Conservation (phyloP, 257 asterid genomes). For the Nicotiana benthamiana region DNA sequence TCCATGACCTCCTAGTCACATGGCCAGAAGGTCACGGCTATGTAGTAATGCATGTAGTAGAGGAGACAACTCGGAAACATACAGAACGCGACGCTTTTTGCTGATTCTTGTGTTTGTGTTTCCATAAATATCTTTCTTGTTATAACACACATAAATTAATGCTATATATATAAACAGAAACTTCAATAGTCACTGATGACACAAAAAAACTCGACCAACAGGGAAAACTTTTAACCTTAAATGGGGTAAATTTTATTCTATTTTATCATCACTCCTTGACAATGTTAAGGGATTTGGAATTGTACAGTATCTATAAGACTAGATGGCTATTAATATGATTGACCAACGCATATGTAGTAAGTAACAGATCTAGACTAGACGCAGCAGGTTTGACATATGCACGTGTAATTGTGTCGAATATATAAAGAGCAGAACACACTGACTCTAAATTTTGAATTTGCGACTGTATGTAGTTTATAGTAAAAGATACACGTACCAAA, state of each 20-base stretch:
- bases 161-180: not conserved
- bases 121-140: not conserved
- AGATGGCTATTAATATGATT: not conserved
- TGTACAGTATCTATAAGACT: not conserved
- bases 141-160: not conserved
- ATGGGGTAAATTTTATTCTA: not conserved
- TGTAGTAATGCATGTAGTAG: not conserved
- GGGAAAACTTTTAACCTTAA: too few species aligned
- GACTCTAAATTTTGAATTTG: not conserved
- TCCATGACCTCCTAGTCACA: too few species aligned
- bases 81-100: too few species aligned
- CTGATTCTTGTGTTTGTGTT: not conserved
- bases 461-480: not conserved
- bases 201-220: too few species aligned
- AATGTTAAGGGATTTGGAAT: not conserved
- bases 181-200: too few species aligned
- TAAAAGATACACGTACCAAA: slow-evolving; percentile 31
- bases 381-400: not conserved
- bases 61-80: not conserved
- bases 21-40: not conserved
- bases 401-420: not conserved
- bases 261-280: not conserved
- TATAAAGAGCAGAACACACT: not conserved
- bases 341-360: not conserved
- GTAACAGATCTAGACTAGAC: not conserved